Base-by-base conservation (phyloP, 2,329 filamentous ascomycete species). In the Gnomoniopsis smithogilvyi region DNA sequence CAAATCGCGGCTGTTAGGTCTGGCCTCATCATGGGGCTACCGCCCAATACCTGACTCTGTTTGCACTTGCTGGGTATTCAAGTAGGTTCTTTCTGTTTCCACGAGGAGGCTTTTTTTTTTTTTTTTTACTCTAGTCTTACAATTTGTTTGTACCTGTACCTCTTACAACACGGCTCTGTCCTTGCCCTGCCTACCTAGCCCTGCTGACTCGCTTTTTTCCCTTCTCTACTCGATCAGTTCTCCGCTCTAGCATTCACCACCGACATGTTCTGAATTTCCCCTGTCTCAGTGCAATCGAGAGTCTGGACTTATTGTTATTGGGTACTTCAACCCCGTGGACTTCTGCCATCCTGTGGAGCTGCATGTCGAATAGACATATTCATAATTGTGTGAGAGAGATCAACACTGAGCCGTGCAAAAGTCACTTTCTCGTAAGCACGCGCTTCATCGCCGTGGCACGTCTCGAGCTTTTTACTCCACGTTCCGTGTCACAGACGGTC, bases 1-100 rank as follows among this genome's bases (percentile, higher is more conserved):
- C 45, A 34, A 38, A 58, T 51, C 50, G 59, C 56, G 51, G 59
- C 59, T 59, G 38, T 61, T 36, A 54, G 59, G 48, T 51, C 59
- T 51, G 7, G 46, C 49, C 30, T 22, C 26, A 36, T 21, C 41
- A 53, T 34, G 56, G 51, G 50, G 53, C 47, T 54, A 54, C 54
- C 56, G 50, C 43, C 59, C 41, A 14, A 52, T 62, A 45, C 60
- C 60, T 54, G 52, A 59, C 56, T 56, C 56, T 62, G 14, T 12
- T 21, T 30, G 33, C 48, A n/a, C 38, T 50, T 45, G 30, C 49
- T 59, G 47, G 46, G 26, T 43, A 43, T 45, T 51, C 24, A n/a
- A 41, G 56, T 50, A 49, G 46, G 52, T 54, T n/a, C 56, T 50
- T 50, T 52, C 52, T 47, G 33, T 49, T 51, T 17, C 49, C 56